A percentile compares a stretch with the other conserved stretches of the same genome.
These are phyloP conservation scores for Euphorbia celastroides DNA, from an alignment of 441 rosid genomes.

Conservation along the genomic window DNA sequence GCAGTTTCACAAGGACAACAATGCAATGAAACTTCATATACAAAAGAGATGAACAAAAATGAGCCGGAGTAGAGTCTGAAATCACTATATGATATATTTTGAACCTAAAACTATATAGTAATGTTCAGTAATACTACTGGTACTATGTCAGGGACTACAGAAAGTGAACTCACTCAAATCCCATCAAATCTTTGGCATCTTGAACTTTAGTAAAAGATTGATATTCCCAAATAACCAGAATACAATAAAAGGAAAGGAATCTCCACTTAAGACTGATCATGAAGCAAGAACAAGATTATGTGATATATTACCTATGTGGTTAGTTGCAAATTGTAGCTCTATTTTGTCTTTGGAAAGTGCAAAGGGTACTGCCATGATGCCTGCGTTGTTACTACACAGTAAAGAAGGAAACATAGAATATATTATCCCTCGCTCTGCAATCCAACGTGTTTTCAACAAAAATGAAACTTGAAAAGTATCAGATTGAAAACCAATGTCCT, in stretches of 20 bases:
- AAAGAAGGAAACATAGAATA: conserved; percentile 17
- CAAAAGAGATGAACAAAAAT: not conserved
- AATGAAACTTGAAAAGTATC: not conserved
- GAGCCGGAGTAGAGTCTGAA: not conserved
- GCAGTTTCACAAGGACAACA: not conserved
- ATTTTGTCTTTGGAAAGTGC: conserved; percentile 48
- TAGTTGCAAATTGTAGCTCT: conserved; percentile 65
- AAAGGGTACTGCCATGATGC: conserved; percentile 56
- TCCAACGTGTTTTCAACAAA: not conserved
- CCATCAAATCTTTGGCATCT: not conserved
- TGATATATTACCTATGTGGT: conserved; percentile 45
- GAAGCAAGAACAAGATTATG: not conserved
- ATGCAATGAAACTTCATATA: not conserved
- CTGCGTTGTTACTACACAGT: conserved; percentile 58
- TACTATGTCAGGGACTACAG: not conserved
- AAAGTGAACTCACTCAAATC: not conserved
- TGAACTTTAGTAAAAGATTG: not conserved
- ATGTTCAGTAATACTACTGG: not conserved
- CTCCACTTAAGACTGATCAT: not conserved
- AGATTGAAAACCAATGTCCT: not conserved
- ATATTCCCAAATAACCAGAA: not conserved
- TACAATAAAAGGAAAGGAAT: not conserved
- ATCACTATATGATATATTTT: not conserved
- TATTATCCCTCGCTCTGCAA: conserved; percentile 3
- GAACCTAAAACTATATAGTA: not conserved